Evolutionary conservation across 257 asterid species (phyloP), one percentile per base, ranked within the genome.

Genomic region (Oldenlandia corymbosa): DNA sequence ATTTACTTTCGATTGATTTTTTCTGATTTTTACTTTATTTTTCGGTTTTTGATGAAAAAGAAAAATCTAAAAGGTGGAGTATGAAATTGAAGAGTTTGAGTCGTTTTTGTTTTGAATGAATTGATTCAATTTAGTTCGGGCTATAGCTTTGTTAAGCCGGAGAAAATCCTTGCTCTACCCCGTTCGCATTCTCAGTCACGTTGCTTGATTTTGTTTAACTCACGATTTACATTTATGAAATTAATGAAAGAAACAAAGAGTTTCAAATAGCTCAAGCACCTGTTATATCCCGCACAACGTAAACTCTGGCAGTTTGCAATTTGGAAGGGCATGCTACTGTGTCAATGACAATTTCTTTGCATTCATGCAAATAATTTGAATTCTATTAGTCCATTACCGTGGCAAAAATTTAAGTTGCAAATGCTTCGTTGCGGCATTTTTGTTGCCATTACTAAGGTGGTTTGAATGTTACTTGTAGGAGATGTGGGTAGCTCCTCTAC

Each of bases 401-500:
- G n/a, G n/a, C n/a, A n/a, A n/a, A n/a, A n/a, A n/a, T n/a, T n/a
- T n/a, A n/a, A n/a, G n/a, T n/a, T n/a, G n/a, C n/a, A n/a, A n/a
- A 16, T 45, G 50, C 16, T 45, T 42, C 7, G 39, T 60, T 11
- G 16, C 32, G 18, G 28, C 17, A 28, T 16, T 56, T 52, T 32
- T 0, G n/a, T 39, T 48, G 27, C 6, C 36, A 36, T 31, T 45
- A 3, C 48, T 54, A 49, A 55, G 42, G 45, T 14, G 24, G 60
- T 64, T 68, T n/a, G n/a, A 17, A 34, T 66, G 14, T 69, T 14
- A 50, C 53, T 56, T 58, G 39, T n/a, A 92, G 99, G 95, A 79
- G 97, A 87, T 75, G 72, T 75, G 82, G 91, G 84, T 81, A 90
- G 85, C 82, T 78, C 81, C 71, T 80, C 88, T 71, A 67, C 71